Evolutionary conservation across 768 basidiomycete genomes (phyloP), one percentile per base, ranked within the genome.

Genomic region (Coprinopsis sp.): DNA sequence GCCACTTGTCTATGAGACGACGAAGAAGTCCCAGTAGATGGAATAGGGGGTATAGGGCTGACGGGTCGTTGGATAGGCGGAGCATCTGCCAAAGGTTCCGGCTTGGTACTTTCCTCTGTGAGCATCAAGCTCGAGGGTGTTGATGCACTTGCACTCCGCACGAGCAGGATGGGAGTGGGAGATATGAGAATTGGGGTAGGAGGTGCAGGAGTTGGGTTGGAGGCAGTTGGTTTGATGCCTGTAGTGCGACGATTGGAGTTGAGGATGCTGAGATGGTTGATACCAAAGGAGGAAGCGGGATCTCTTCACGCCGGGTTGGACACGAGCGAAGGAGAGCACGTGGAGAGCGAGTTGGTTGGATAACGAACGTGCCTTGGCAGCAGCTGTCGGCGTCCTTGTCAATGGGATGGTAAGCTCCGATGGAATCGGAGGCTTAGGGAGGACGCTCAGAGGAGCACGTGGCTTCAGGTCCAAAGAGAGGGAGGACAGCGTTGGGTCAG

Each of bases 401-500:
- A 39, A 40, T 5, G 37, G 37, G 13, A 47, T 33, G 4, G 39
- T 31, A 6, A 6, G 10, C 3, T 33, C 19, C 21, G 36, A 33
- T 11, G 33, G 37, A 23, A 33, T 6, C 19, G 19, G 64, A 63
- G 24, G 54, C 47, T 47, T 66, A 45, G 52, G 54, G 47, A 37
- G 37, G 6, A 18, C 40, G 27, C 40, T 42, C 12, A 14, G 16
- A 6, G 24, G 40, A n/a, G n/a, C 27, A 11, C 30, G 40, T 24
- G 30, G 30, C 13, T 42, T 28, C 40, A 42, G 19, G 6, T n/a
- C 16, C 4, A 42, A 7, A 6, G 40, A 42, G 16, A 68, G 56
- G 21, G 69, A 66, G 7, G 68, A 64, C 4, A 71, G 51, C n/a
- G 62, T 62, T 0, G 75, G 75, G 0, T 70, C 68, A 0, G 72